Base-by-base conservation (phyloP, 805 yeast genomes). In the Jamesozyma piceae region DNA sequence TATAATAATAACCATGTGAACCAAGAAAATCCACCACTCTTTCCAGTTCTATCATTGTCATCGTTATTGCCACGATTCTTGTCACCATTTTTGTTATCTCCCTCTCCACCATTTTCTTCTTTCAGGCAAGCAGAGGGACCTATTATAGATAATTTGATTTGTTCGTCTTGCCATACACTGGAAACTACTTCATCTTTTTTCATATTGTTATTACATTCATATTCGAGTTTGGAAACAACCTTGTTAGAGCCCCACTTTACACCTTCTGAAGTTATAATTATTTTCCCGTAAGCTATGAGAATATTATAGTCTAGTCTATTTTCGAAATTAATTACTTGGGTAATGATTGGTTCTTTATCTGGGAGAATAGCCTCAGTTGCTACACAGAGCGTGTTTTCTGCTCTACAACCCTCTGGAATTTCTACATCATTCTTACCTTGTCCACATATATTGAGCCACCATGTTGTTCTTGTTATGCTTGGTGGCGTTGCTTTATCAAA, bases 1-100 rank as follows among this genome's bases (percentile, higher is more conserved):
- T 61, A 85, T 2, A 88, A 75, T 58, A 89, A 76, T 73, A 89
- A 76, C 41, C 95, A 92, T 80, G 90, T 78, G 34, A 45, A 80
- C 77, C 54, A 64, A 38, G 77, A 68, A 17, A 56, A 48, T 10
- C 59, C 53, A 15, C 56, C 51, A 26, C 59, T 59, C 39, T 60
- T 55, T 3, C 51, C 52, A 14, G 60, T 51, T n/a, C 35, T 29
- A 28, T 49, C 50, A 14, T 54, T 52, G 22, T 55, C 49, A n/a
- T 53, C 50, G 15, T 55, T 55, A 14, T 56, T 49, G 24, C 53
- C 49, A 19, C 54, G 46, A 24, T 63, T 64, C 27, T 57, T 50
- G 17, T 53, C 53, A 15, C 55, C 53, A 18, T 57, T 49, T 20
- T 52, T 49, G 20, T 54, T 46, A 24, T 50, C 47, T n/a, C 51